phyloP scores from a whole-genome alignment of 257 asterid genomes.

The Solanum ossicruentum region DNA sequence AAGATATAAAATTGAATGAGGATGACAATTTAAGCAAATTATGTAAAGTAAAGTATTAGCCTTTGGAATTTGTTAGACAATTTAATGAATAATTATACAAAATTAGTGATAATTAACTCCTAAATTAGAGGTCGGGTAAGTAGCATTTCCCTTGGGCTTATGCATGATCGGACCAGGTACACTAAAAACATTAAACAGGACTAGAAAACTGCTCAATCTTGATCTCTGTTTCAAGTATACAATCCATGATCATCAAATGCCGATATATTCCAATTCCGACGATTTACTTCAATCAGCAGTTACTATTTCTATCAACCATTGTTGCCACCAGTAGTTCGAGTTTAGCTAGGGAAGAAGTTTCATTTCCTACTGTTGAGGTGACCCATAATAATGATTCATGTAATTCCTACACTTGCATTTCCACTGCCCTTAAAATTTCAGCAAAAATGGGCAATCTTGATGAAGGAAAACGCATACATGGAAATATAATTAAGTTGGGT shows the following conservation, averaged over 20 bases:
- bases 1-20: no score
- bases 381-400: neutral
- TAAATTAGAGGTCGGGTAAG: no score
- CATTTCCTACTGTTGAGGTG: neutral
- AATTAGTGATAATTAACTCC: no score
- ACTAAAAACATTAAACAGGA: neutral
- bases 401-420: neutral
- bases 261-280: neutral
- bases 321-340: neutral
- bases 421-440: conserved; percentile 2
- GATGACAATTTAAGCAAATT: no score
- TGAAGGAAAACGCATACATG: conserved; percentile 7
- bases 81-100: no score
- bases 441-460: conserved; percentile 3
- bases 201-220: neutral
- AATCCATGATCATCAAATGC: neutral
- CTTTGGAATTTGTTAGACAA: no score
- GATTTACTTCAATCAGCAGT: neutral
- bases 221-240: neutral
- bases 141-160: no score
- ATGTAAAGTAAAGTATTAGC: no score
- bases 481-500: conserved; percentile 6
- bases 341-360: neutral
- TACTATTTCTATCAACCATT: neutral
- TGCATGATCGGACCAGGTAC: no score